Evolutionary conservation across 768 basidiomycete genomes (phyloP), one percentile per base, ranked within the genome.

Genomic region (Coprinopsis cinerea): DNA sequence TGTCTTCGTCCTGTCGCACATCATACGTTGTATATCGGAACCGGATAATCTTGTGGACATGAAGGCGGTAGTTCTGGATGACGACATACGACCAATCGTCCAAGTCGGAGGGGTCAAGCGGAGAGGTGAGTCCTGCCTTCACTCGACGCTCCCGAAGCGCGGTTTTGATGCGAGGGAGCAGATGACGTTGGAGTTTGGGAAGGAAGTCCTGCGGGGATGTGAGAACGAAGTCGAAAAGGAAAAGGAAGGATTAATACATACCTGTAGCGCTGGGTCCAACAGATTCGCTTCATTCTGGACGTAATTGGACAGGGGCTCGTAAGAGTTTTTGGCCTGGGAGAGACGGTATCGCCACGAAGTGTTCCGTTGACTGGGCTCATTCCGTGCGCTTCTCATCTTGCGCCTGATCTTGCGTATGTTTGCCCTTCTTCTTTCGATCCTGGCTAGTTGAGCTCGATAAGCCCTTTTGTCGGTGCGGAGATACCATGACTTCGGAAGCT

Each of bases 21-120:
- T 48, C 36, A 18, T 48, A 48, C 7, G 47, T 27, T 3, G 47
- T 40, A 18, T 48, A 48, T 17, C 35, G 23, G 47, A 48, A 25
- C 22, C 37, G 17, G 24, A 48, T 48, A 17, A 40, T 37, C 36
- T 40, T 37, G 36, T 48, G 47, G 11, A 23, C 15, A 23, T 25
- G 40, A 14, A 48, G 20, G 4, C 35, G 34, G 23, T 48, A 13
- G 35, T 27, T 17, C 20, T 40, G 37, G 4, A 48, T n/a, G 4
- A 40, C 24, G 18, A 48, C 10, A 9, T 17, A 37, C 18, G 47
- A 26, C 34, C 35, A 37, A 1, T 48, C 37, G 13, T 39, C n/a
- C n/a, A n/a, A n/a, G n/a, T n/a, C n/a, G n/a, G n/a, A n/a, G n/a
- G n/a, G 23, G 2, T 9, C 13, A 18, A 30, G 32, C 11, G 15